Percentiles rank a stretch among this genome's conserved stretches.
phyloP scores from a whole-genome alignment of 768 basidiomycete species.

The Leucogyrophana mollusca region DNA sequence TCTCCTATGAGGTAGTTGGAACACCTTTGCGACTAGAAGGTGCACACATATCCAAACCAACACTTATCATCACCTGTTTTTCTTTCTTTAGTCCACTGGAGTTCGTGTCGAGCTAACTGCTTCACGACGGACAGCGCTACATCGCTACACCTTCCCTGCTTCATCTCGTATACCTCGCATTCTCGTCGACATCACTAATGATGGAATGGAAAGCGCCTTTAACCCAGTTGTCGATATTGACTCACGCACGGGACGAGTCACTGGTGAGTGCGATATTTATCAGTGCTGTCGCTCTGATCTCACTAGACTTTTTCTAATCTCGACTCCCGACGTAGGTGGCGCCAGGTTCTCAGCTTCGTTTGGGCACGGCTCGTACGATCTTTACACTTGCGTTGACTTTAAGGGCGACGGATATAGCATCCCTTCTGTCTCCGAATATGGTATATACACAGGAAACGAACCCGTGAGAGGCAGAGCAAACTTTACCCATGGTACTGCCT shows the following conservation, averaged over 20 bases:
- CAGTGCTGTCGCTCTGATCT: too few species aligned
- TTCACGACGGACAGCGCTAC: constrained; percentile 57
- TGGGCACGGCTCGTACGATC: constrained; percentile 56
- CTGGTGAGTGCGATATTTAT: constrained; percentile 27
- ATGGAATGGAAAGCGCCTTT: constrained; percentile 53
- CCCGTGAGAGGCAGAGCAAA: constrained; percentile 46
- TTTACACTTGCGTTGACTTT: constrained; percentile 62
- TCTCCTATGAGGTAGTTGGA: not conserved
- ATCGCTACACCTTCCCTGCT: constrained; percentile 56
- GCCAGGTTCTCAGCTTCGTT: constrained; percentile 53
- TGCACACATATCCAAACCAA: not conserved
- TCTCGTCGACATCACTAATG: constrained; percentile 60
- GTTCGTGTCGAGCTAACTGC: constrained; percentile 61
- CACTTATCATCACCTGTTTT: not conserved
- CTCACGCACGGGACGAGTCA: constrained; percentile 47
- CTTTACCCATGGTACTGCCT: constrained; percentile 34
- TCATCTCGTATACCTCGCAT: constrained; percentile 50
- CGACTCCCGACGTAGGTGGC: constrained; percentile 21
- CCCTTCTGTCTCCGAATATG: constrained; percentile 51
- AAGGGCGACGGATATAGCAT: constrained; percentile 49
- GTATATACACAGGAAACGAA: constrained; percentile 50
- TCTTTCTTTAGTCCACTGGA: constrained; percentile 42
- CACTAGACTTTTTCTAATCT: not conserved
- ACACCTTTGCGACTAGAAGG: too few species aligned
- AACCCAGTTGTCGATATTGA: constrained; percentile 48